phyloP scores from a whole-genome alignment of 2,329 filamentous ascomycete species.

The Cryphonectria nitschkei region DNA sequence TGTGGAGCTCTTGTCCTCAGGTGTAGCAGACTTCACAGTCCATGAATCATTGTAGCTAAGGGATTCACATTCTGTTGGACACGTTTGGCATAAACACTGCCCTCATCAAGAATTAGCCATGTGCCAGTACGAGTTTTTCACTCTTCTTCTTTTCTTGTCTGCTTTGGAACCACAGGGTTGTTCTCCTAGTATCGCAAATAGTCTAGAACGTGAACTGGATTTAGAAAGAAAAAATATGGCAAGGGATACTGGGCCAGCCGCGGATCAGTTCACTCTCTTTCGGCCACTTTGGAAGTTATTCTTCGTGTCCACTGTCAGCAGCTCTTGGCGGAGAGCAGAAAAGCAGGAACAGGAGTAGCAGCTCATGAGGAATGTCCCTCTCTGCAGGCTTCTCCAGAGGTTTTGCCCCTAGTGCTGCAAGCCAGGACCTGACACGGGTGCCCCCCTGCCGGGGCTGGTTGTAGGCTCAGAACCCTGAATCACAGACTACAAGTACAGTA shows the following conservation, averaged over 20 bases:
- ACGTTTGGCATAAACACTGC: background rate
- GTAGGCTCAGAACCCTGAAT: background rate
- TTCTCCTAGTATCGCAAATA: background rate
- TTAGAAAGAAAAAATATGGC: background rate
- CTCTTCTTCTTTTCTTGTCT: background rate
- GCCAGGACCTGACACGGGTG: background rate
- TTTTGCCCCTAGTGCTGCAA: conserved; percentile 1
- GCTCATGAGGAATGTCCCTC: background rate
- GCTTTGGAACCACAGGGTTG: background rate
- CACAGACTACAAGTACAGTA: background rate
- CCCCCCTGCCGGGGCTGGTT: background rate
- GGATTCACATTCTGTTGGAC: background rate
- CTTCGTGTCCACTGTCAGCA: background rate
- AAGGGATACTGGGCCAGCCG: background rate
- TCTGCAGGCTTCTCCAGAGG: background rate
- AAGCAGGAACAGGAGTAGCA: background rate
- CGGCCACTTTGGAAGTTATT: background rate
- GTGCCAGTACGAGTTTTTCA: background rate
- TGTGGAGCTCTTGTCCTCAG: background rate
- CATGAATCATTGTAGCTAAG: background rate
- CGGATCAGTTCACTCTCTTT: background rate
- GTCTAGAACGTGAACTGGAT: background rate
- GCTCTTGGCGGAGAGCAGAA: background rate
- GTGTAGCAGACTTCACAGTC: background rate
- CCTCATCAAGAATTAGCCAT: background rate